These are phyloP conservation scores for Umbelopsis sp. DNA, from an alignment of 192 early-diverging fungal genomes.

Conservation along the genomic window DNA sequence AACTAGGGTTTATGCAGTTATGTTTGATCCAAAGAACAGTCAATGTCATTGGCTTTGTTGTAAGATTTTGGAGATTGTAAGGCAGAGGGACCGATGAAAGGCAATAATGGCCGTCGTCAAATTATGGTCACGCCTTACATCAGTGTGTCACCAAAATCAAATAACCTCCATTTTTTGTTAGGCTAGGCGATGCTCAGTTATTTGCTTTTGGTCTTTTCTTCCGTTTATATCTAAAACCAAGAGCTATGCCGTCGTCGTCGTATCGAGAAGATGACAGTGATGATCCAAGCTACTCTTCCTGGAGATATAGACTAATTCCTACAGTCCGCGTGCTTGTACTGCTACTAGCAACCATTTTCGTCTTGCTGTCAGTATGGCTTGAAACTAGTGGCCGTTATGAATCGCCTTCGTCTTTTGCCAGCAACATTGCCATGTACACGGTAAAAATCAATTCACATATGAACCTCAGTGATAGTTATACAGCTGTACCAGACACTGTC, in stretches of 20 bases:
- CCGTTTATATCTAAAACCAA: background rate
- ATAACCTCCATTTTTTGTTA: no score
- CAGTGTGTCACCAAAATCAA: background rate
- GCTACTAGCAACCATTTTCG: background rate
- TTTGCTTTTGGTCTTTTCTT: background rate
- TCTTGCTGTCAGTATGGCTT: background rate
- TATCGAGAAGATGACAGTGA: background rate
- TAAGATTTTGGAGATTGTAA: no score
- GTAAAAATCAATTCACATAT: conserved; percentile 3
- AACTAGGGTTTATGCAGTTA: no score
- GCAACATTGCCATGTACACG: background rate
- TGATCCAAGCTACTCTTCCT: background rate
- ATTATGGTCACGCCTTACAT: no score
- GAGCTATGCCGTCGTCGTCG: background rate
- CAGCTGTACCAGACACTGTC: conserved; percentile 11
- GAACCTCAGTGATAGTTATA: background rate
- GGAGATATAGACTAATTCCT: background rate
- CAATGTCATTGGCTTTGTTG: no score
- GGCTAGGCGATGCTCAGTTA: background rate
- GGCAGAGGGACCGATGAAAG: no score
- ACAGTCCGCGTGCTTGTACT: background rate
- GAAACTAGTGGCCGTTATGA: conserved; percentile 1
- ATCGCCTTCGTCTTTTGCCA: background rate
- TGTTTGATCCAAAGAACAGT: no score
- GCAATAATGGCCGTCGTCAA: no score